Evolutionary conservation across 2,329 filamentous ascomycete species (phyloP).

Genomic region (Ophiosphaerella korrae): DNA sequence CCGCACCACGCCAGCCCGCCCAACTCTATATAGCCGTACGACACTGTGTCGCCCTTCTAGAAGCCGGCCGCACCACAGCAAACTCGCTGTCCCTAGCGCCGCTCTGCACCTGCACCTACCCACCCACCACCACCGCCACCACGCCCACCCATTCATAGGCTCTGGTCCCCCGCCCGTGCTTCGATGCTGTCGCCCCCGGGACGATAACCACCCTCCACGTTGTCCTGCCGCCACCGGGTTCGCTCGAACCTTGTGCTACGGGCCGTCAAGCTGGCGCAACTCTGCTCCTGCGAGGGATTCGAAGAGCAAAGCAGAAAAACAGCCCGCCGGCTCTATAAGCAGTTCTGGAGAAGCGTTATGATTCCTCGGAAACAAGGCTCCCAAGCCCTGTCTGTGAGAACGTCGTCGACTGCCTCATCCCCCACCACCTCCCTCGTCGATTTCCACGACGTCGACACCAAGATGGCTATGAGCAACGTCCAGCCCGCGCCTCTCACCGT

Average conservation of each 20-base stretch:
- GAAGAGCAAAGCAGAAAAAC: slow-evolving; percentile 40
- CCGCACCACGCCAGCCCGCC: slow-evolving; percentile 7
- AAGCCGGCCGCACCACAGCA: slow-evolving; percentile 33
- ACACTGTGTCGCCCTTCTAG: slow-evolving; percentile 40
- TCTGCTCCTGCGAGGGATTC: slow-evolving; percentile 42
- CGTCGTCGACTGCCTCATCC: slow-evolving; percentile 42
- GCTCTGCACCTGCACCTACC: too few relatives aligned
- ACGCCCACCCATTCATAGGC: slow-evolving; percentile 11
- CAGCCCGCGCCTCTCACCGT: slow-evolving; percentile 55
- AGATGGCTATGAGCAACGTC: slow-evolving; percentile 56
- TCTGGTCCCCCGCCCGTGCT: slow-evolving; percentile 10
- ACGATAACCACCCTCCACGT: slow-evolving; percentile 26
- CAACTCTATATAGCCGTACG: slow-evolving; percentile 6
- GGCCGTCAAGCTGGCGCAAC: slow-evolving; percentile 47
- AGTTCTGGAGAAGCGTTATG: slow-evolving; percentile 47
- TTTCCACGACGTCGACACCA: slow-evolving; percentile 54
- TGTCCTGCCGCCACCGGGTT: slow-evolving; percentile 37
- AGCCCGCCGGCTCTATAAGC: slow-evolving; percentile 44
- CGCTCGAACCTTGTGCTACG: slow-evolving; percentile 41
- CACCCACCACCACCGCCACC: too few relatives aligned
- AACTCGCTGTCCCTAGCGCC: slow-evolving; percentile 8
- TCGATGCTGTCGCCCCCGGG: slow-evolving; percentile 35
- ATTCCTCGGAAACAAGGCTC: slow-evolving; percentile 36
- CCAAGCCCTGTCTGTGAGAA: slow-evolving; percentile 38
- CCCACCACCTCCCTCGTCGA: slow-evolving; percentile 38